Conservation (phyloP, 768 basidiomycete genomes). For the Phallus indusiatus region DNA sequence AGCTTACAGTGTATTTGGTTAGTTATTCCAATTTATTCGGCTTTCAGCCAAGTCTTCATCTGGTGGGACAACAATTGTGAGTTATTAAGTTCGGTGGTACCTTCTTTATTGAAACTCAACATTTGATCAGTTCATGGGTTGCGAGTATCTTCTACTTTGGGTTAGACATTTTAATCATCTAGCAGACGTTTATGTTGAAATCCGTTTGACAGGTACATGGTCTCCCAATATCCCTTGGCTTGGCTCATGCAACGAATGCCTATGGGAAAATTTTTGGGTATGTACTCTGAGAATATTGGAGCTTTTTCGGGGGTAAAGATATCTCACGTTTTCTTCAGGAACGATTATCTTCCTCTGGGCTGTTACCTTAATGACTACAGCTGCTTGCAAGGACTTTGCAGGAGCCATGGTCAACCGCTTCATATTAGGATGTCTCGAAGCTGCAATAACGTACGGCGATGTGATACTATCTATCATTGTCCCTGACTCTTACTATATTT, state of each 20-base stretch:
- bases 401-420: slow-evolving; percentile 21
- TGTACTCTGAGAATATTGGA: not conserved
- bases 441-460: slow-evolving; percentile 17
- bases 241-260: slow-evolving; percentile 23
- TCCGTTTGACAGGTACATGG: slow-evolving; percentile 17
- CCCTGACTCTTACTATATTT: not conserved
- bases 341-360: slow-evolving; percentile 24
- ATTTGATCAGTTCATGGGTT: slow-evolving; percentile 4
- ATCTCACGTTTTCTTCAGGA: not conserved
- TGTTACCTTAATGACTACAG: slow-evolving; percentile 22
- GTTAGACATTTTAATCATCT: not conserved
- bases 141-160: slow-evolving; percentile 9
- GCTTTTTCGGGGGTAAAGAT: not conserved
- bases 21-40: slow-evolving; percentile 9
- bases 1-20: not conserved
- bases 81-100: not conserved
- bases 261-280: slow-evolving; percentile 12
- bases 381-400: slow-evolving; percentile 17
- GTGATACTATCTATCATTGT: not conserved
- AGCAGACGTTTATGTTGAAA: not conserved
- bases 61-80: slow-evolving; percentile 8
- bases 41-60: slow-evolving; percentile 3
- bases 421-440: slow-evolving; percentile 20
- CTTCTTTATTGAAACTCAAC: not conserved
- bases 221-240: slow-evolving; percentile 20